Evolutionary conservation across 1,284 basidiomycete genomes (phyloP).

Genomic region (Sphaerobolus stellatus): DNA sequence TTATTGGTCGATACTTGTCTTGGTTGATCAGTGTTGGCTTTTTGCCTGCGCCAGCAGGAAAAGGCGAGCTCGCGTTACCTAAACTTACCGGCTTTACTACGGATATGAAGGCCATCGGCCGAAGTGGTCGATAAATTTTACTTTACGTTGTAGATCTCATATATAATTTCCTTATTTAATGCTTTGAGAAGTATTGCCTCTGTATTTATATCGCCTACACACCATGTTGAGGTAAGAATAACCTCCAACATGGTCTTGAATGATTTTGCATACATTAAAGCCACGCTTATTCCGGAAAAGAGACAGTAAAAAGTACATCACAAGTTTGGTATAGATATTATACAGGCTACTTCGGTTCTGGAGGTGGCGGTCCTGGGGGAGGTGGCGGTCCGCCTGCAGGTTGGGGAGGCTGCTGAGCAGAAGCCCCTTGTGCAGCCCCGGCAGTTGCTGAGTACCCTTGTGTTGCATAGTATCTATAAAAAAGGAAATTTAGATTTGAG

Average conservation of each 20-base stretch:
- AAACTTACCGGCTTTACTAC: constrained; percentile 27
- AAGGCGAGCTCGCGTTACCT: constrained; percentile 48
- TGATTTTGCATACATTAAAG: too few species aligned
- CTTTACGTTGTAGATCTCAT: too few species aligned
- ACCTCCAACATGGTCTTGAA: too few species aligned
- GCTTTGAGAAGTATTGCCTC: too few species aligned
- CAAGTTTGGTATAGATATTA: too few species aligned
- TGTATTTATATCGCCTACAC: too few species aligned
- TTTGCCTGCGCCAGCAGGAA: constrained; percentile 61
- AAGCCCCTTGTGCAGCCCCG: constrained; percentile 7
- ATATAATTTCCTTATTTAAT: too few species aligned
- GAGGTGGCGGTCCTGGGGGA: neutral
- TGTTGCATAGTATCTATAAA: constrained; percentile 50
- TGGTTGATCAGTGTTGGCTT: constrained; percentile 92
- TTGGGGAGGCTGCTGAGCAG: constrained; percentile 14
- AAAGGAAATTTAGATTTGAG: neutral
- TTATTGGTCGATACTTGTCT: constrained; percentile 89
- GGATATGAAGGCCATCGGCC: constrained; percentile 44
- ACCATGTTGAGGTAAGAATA: too few species aligned
- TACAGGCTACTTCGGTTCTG: too few species aligned
- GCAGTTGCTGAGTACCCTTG: constrained; percentile 29
- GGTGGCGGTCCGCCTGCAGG: constrained; percentile 15
- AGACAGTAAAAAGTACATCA: too few species aligned
- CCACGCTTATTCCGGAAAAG: too few species aligned
- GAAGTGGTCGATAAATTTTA: constrained; percentile 48